Evolutionary conservation across 176 grass and related monocot genomes (phyloP).

Genomic region (bread wheat (Triticum aestivum)): DNA sequence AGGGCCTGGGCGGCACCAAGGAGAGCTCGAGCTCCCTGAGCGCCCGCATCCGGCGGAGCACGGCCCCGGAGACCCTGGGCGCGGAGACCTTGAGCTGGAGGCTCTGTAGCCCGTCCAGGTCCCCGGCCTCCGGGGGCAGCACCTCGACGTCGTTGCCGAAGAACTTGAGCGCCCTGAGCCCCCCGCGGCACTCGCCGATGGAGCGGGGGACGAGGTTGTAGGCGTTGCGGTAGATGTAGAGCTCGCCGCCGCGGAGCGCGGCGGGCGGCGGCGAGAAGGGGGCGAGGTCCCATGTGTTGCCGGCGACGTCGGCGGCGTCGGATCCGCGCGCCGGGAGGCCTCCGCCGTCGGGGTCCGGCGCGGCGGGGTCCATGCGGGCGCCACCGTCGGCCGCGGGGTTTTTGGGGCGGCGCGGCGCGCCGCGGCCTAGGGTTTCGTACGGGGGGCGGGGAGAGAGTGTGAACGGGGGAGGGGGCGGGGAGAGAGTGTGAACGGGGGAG

Average conservation of each 20-base stretch:
- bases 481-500: background rate
- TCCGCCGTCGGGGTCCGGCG: slow-evolving; percentile 21
- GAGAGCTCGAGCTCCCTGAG: slow-evolving; percentile 89
- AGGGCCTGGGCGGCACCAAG: slow-evolving; percentile 69
- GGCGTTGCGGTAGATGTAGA: slow-evolving; percentile 81
- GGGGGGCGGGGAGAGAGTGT: background rate
- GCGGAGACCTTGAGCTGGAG: slow-evolving; percentile 86
- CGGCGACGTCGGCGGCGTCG: slow-evolving; percentile 60
- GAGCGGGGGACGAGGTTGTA: slow-evolving; percentile 68
- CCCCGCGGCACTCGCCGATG: slow-evolving; percentile 38
- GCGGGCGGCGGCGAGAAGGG: slow-evolving; percentile 29
- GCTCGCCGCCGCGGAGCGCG: slow-evolving; percentile 36
- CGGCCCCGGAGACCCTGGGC: slow-evolving; percentile 58
- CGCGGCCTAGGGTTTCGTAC: slow-evolving; percentile 56
- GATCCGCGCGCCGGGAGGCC: slow-evolving; percentile 39
- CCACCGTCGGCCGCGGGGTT: slow-evolving; percentile 41
- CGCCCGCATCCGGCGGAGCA: slow-evolving; percentile 58
- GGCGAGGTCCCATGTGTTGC: slow-evolving; percentile 82
- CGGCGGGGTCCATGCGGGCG: slow-evolving; percentile 25
- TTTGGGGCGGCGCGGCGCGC: slow-evolving; percentile 41
- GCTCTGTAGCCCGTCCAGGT: slow-evolving; percentile 66
- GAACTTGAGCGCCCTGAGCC: slow-evolving; percentile 83
- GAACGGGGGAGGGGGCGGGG: background rate
- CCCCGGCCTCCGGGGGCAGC: slow-evolving; percentile 64
- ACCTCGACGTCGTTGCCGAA: slow-evolving; percentile 95